Base-by-base conservation (phyloP, 352 stramenopile species). In the Globisporangium mamillatum region DNA sequence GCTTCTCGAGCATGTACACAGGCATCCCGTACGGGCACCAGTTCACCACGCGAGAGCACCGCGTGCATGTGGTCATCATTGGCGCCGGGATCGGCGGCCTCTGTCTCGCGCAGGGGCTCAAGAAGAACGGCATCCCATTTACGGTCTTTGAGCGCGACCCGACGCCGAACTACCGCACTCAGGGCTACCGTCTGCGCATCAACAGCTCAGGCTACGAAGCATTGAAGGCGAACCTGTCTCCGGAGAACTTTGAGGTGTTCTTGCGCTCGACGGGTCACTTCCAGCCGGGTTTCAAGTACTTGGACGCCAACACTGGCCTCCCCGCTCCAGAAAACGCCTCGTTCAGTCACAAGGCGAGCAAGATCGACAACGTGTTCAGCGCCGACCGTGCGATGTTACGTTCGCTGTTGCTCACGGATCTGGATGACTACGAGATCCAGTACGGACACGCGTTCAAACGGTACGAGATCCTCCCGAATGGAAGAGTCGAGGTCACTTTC, bases 111-210 rank as follows among this genome's bases (percentile, higher is more conserved):
- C 80, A 91, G 63, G 82, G 80, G 0, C 76, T 91, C 53, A 79
- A 80, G 54, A 87, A 88, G 50, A 27, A 76, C 27, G 80, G 79
- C 54, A 87, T 91, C 59, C 80, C 79, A 0, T 89, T 91, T 72
- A 91, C 82, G 0, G 71, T 91, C 32, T 91, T 89, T 54, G 82
- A 91, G 41, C 73, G 82, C 18, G 82, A 91, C 25, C 80, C 80
- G 34, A 79, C 82, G 18, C 75, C 80, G 12, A 91, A 88, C 66
- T 89, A 83, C 56, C 79, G 82, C 3, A 77, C 79, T 6, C 82
- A 91, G 25, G 82, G 82, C 16, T 91, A 89, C 63, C 75, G 82
- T 1, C 69, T 89, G 32, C 80, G 79, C 27, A 89, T 91, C 70
- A 87, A 90, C 70, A 79, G 59, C 29, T 63, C 71, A 8, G 82